Conservation (phyloP, 2,329 filamentous ascomycete species). For the Penicillium concentricum region DNA sequence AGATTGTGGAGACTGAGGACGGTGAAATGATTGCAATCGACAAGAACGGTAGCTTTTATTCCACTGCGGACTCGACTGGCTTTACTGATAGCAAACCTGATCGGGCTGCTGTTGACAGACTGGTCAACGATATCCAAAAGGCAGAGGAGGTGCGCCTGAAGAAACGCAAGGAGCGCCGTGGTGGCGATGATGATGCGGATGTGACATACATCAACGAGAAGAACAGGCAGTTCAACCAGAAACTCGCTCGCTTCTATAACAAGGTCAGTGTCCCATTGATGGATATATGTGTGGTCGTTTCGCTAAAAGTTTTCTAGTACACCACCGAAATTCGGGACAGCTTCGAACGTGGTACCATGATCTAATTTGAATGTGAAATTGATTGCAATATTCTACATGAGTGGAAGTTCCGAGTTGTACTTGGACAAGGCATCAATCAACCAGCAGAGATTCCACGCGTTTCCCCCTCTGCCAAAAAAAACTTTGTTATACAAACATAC, state of each 20-base stretch:
- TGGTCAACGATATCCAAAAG: slow-evolving; percentile 83
- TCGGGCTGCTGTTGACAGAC: slow-evolving; percentile 79
- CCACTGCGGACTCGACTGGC: slow-evolving; percentile 76
- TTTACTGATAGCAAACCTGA: slow-evolving; percentile 85
- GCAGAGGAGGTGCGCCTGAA: slow-evolving; percentile 84
- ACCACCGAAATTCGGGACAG: slow-evolving; percentile 95
- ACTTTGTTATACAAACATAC: slow-evolving; percentile 3
- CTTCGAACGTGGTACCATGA: slow-evolving; percentile 96
- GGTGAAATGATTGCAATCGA: slow-evolving; percentile 94
- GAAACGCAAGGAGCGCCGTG: slow-evolving; percentile 78
- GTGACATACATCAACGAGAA: slow-evolving; percentile 99
- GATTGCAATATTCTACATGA: slow-evolving; percentile 22
- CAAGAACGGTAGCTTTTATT: slow-evolving; percentile 85
- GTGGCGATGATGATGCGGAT: slow-evolving; percentile 81
- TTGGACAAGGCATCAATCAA: slow-evolving; percentile 1
- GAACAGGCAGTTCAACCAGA: slow-evolving; percentile 99
- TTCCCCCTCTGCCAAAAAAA: slow-evolving; percentile 1
- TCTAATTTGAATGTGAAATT: slow-evolving; percentile 53
- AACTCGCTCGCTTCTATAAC: slow-evolving; percentile 93
- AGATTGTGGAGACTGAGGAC: slow-evolving; percentile 93
- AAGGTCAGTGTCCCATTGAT: slow-evolving; percentile 54
- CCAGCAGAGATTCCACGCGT: slow-evolving; percentile 4
- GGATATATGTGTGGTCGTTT: background rate
- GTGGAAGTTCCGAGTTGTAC: slow-evolving; percentile 7
- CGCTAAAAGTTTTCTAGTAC: slow-evolving; percentile 55